Percentiles rank a stretch among this genome's conserved stretches.
Evolutionary conservation across 352 stramenopile genomes (phyloP).

Genomic region (Phytophthora megakarya): DNA sequence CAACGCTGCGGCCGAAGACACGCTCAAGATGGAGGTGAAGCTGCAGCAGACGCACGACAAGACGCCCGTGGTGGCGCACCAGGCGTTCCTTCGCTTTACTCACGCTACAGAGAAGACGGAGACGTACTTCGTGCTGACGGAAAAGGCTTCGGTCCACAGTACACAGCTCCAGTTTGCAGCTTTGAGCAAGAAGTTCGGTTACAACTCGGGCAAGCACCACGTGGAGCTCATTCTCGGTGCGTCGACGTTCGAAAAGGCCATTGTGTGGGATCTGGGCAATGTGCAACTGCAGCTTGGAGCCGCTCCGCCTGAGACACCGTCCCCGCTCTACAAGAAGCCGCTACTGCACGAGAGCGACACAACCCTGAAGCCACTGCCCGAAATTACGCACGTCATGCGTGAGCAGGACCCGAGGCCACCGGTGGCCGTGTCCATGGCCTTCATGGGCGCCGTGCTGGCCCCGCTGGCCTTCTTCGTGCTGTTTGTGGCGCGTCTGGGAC

Average conservation of each 20-base stretch:
- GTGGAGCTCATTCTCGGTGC: conserved; percentile 81
- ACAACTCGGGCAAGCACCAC: conserved; percentile 72
- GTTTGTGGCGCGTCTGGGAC: conserved; percentile 58
- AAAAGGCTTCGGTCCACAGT: conserved; percentile 45
- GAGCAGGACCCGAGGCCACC: conserved; percentile 70
- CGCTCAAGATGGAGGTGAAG: conserved; percentile 59
- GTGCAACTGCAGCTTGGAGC: conserved; percentile 74
- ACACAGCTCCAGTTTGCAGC: conserved; percentile 57
- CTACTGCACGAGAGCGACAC: conserved; percentile 89
- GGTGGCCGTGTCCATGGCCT: conserved; percentile 69
- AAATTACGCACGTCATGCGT: conserved; percentile 90
- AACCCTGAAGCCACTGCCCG: conserved; percentile 80
- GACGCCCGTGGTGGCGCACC: conserved; percentile 62
- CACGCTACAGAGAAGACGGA: conserved; percentile 56
- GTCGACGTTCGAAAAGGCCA: conserved; percentile 74
- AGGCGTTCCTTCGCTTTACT: conserved; percentile 81
- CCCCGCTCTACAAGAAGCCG: conserved; percentile 87
- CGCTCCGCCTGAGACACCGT: conserved; percentile 58
- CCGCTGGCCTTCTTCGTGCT: conserved; percentile 67
- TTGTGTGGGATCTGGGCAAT: conserved; percentile 73
- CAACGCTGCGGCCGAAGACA: too few species aligned
- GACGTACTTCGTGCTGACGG: conserved; percentile 78
- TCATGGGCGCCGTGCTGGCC: conserved; percentile 61
- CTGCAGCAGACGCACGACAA: conserved; percentile 66
- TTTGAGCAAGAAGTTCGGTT: conserved; percentile 83